Conservation (phyloP, 176 grass and related monocot species). For the Lolium multiflorum region DNA sequence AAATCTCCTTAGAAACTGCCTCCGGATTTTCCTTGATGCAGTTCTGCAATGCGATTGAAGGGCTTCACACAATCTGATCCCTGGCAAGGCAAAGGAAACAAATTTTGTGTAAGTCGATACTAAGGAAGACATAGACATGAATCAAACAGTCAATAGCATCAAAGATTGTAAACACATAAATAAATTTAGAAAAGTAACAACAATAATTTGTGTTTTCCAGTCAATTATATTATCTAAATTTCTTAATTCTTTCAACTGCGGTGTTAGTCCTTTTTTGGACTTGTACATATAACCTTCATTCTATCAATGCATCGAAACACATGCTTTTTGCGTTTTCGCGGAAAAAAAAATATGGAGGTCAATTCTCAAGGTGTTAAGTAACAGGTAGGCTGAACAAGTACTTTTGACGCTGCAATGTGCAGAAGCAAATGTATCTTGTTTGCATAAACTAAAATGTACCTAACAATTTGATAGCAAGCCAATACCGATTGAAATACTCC, state of each 20-base stretch:
- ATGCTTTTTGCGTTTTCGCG: too few relatives aligned
- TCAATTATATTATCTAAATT: not conserved
- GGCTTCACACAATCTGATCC: conserved; percentile 90
- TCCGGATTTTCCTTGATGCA: conserved; percentile 86
- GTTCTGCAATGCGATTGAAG: conserved; percentile 80
- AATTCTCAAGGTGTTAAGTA: not conserved
- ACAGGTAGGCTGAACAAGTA: not conserved
- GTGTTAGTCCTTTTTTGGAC: too few relatives aligned
- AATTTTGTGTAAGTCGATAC: not conserved
- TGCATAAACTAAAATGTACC: not conserved
- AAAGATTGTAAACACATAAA: not conserved
- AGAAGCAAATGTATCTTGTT: conserved; percentile 15
- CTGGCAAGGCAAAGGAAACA: conserved; percentile 50
- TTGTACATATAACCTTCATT: too few relatives aligned
- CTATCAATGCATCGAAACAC: too few relatives aligned
- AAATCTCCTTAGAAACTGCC: conserved; percentile 92
- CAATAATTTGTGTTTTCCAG: not conserved
- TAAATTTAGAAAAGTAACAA: not conserved
- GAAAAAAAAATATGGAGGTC: too few relatives aligned
- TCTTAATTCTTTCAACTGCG: conserved; percentile 1
- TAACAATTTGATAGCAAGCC: not conserved
- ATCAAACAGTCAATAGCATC: not conserved
- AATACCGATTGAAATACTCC: not conserved
- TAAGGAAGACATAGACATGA: not conserved
- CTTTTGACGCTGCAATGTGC: not conserved